These are phyloP conservation scores for Effrenium voratum DNA, from an alignment of 73 alveolate species.

Conservation along the genomic window DNA sequence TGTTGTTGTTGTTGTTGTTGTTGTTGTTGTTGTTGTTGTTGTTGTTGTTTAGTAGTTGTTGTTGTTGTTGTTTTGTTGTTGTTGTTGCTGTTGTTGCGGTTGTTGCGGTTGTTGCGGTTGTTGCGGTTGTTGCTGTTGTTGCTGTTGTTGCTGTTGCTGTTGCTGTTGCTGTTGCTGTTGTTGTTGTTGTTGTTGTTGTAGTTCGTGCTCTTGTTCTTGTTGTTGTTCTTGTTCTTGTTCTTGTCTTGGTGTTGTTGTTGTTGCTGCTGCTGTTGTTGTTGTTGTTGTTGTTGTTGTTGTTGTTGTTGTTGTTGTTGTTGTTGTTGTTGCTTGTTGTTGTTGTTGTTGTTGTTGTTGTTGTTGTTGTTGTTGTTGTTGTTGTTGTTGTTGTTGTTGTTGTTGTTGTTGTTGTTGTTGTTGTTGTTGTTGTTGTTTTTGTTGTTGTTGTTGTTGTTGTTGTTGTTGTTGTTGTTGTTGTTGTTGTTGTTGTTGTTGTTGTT, in stretches of 20 bases:
- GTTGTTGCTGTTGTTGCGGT: neutral
- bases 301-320: neutral
- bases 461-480: too few species aligned
- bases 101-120: neutral
- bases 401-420: too few species aligned
- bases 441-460: too few species aligned
- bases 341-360: neutral
- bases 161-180: neutral
- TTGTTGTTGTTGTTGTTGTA: neutral
- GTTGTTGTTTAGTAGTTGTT: neutral
- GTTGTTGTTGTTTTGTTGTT: neutral
- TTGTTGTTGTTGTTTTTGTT: too few species aligned
- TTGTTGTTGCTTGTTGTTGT: neutral
- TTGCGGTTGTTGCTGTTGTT: neutral
- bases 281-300: too few species aligned
- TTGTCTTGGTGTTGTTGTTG: neutral
- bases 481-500: too few species aligned
- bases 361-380: too few species aligned
- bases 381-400: too few species aligned
- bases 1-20: too few species aligned
- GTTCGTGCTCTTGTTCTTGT: neutral
- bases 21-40: neutral
- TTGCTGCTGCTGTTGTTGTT: neutral
- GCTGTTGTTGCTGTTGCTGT: neutral
- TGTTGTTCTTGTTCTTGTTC: neutral